phyloP scores from a whole-genome alignment of 208 protist species.

The Trypanosoma lewisi region DNA sequence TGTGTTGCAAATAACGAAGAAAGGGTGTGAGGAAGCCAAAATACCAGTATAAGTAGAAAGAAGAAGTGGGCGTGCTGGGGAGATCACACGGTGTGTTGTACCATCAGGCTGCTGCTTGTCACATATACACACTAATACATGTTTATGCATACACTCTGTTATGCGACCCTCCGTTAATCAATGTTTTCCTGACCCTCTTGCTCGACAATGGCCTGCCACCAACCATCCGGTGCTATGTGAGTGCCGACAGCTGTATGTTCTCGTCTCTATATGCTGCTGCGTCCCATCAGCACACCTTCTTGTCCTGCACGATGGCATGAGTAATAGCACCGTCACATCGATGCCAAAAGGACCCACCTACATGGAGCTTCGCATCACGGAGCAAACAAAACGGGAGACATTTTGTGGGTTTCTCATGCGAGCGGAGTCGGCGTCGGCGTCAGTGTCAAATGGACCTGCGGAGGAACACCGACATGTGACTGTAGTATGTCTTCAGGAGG shows the following conservation, averaged over 20 bases:
- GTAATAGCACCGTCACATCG: conserved; percentile 61
- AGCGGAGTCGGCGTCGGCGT: conserved; percentile 32
- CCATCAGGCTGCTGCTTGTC: background rate
- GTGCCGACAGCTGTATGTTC: conserved; percentile 80
- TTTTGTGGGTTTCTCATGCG: conserved; percentile 67
- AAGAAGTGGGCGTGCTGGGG: background rate
- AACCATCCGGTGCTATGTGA: conserved; percentile 74
- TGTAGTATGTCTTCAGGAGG: conserved; percentile 73
- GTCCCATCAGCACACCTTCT: conserved; percentile 76
- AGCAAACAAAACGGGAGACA: conserved; percentile 56
- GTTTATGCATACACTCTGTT: background rate
- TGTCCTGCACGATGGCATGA: conserved; percentile 61
- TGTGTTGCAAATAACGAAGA: background rate
- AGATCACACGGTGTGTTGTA: background rate
- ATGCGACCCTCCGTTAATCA: conserved; percentile 64
- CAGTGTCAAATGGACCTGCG: conserved; percentile 4
- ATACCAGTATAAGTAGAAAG: background rate
- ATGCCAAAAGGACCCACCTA: conserved; percentile 83
- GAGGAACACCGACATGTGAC: conserved; percentile 39
- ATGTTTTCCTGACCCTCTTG: conserved; percentile 83
- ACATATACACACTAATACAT: conserved; percentile 6
- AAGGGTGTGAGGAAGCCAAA: background rate
- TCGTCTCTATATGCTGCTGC: conserved; percentile 84
- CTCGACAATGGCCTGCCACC: conserved; percentile 73
- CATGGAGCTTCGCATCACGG: conserved; percentile 67